These are phyloP conservation scores for Astrothelium macrocarpum DNA, from an alignment of 495 filamentous ascomycete genomes.

Conservation along the genomic window DNA sequence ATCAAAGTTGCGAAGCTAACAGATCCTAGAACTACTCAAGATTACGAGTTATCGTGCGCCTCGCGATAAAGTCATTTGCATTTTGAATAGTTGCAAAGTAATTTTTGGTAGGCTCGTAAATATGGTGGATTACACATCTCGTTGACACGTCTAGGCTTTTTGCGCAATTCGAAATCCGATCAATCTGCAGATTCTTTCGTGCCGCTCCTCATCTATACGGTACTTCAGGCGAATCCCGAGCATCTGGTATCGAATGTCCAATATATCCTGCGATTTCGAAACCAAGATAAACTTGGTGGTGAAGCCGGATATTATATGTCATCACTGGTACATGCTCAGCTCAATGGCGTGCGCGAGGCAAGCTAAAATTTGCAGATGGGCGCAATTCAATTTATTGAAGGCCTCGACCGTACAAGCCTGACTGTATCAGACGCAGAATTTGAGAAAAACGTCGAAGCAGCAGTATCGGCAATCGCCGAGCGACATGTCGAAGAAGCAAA, in stretches of 20 bases:
- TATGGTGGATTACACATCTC: background rate
- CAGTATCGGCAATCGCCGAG: constrained; percentile 93
- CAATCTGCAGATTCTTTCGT: constrained; percentile 95
- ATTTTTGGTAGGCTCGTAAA: constrained; percentile 71
- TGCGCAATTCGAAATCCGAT: constrained; percentile 85
- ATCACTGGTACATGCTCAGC: constrained; percentile 58
- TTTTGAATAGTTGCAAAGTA: constrained; percentile 98
- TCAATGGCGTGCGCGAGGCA: background rate
- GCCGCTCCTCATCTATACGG: constrained; percentile 90
- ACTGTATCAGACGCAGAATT: constrained; percentile 94
- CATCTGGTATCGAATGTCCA: constrained; percentile 96
- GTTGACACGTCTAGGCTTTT: constrained; percentile 46
- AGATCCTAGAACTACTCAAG: constrained; percentile 66
- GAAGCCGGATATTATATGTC: constrained; percentile 98
- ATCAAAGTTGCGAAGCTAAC: background rate
- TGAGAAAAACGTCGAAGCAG: constrained; percentile 86
- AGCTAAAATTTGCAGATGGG: constrained; percentile 53
- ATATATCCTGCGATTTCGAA: constrained; percentile 93
- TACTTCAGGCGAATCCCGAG: constrained; percentile 86
- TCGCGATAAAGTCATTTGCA: constrained; percentile 95
- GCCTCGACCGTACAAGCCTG: constrained; percentile 82
- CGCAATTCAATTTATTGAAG: constrained; percentile 94
- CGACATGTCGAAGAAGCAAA: constrained; percentile 51
- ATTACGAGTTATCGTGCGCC: constrained; percentile 94
- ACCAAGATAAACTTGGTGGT: constrained; percentile 91